Evolutionary conservation across 192 early-diverging fungal species (phyloP).

Genomic region (Coemansia sp.): DNA sequence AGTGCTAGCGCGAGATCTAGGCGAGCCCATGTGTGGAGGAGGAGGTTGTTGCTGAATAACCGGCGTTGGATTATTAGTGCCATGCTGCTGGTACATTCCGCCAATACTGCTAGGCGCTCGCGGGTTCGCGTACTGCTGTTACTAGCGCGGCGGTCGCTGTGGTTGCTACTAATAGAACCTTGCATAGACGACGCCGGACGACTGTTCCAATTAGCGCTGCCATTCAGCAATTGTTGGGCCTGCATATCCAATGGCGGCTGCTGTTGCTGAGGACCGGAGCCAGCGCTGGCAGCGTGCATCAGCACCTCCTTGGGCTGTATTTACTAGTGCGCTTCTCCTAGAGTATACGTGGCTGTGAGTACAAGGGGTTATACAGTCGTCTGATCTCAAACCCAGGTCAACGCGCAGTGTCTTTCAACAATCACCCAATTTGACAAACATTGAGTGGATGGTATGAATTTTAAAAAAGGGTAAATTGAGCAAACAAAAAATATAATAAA

Average conservation of each 20-base stretch:
- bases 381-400: too few species aligned
- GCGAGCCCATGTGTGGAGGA: conserved; percentile 36
- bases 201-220: conserved; percentile 25
- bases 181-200: conserved; percentile 53
- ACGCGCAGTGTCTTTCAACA: too few species aligned
- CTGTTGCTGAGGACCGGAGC: not conserved
- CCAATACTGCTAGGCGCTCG: conserved; percentile 33
- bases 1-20: conserved; percentile 36
- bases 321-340: too few species aligned
- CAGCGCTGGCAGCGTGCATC: conserved; percentile 25
- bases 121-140: conserved; percentile 29
- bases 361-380: too few species aligned
- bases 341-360: too few species aligned
- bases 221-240: conserved; percentile 21
- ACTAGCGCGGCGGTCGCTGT: conserved; percentile 39
- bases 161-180: conserved; percentile 16
- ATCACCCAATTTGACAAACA: too few species aligned
- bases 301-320: too few species aligned
- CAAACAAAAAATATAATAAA: too few species aligned
- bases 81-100: conserved; percentile 9
- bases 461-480: too few species aligned
- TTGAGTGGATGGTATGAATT: too few species aligned
- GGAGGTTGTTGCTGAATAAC: conserved; percentile 15
- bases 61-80: conserved; percentile 17
- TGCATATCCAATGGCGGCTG: conserved; percentile 10